Conservation (phyloP, 352 stramenopile species). For the Phytopythium sindhum region DNA sequence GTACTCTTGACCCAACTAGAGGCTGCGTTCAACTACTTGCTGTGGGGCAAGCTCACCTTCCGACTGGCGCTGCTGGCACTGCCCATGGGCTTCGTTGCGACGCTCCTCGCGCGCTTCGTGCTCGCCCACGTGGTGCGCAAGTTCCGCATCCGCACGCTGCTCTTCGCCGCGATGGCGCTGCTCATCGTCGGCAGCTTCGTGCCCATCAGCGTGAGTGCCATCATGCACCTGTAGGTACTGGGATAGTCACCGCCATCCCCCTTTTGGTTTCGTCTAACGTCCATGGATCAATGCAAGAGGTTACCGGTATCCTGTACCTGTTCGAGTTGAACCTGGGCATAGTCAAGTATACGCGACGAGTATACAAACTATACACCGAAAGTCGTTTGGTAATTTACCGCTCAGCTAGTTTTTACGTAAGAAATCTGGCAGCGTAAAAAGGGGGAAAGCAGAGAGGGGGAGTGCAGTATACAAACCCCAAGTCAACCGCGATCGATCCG, state of each 20-base stretch:
- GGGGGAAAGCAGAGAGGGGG: slow-evolving; percentile 6
- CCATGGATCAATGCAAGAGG: no score
- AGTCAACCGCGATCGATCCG: neutral
- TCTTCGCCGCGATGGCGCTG: slow-evolving; percentile 27
- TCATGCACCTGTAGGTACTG: neutral
- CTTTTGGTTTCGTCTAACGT: no score
- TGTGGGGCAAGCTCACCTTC: slow-evolving; percentile 37
- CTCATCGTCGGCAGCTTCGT: slow-evolving; percentile 33
- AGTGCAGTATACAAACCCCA: neutral
- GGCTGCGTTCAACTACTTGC: slow-evolving; percentile 36
- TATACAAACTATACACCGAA: no score
- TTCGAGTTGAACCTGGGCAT: no score
- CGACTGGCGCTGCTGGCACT: slow-evolving; percentile 21
- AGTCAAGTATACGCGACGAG: no score
- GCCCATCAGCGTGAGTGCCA: slow-evolving; percentile 19
- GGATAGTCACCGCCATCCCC: no score
- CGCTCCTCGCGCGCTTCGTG: slow-evolving; percentile 28
- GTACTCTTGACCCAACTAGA: slow-evolving; percentile 10
- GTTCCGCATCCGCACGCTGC: slow-evolving; percentile 25
- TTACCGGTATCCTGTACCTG: no score
- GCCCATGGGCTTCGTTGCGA: slow-evolving; percentile 31
- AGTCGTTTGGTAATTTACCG: neutral
- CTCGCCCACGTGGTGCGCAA: slow-evolving; percentile 32
- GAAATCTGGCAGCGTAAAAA: slow-evolving; percentile 3
- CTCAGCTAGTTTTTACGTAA: slow-evolving; percentile 2